Evolutionary conservation across 2,329 filamentous ascomycete species (phyloP).

Genomic region (Exophiala lecanii-corni): DNA sequence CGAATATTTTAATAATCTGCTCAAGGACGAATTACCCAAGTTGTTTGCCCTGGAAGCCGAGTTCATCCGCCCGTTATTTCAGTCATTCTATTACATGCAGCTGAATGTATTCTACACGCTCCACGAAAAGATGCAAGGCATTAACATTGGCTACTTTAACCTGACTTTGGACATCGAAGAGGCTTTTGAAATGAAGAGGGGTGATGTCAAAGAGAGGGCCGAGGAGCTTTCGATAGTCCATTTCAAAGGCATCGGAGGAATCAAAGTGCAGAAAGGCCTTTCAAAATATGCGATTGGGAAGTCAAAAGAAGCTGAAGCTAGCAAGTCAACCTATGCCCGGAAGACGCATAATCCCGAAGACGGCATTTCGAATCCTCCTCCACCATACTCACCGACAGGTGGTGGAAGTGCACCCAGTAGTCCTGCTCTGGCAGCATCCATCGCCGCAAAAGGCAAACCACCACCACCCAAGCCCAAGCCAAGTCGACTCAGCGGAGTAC

Average conservation of each 20-base stretch:
- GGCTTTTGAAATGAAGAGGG: conserved; percentile 82
- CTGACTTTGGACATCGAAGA: conserved; percentile 86
- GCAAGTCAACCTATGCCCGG: conserved; percentile 29
- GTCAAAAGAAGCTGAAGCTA: conserved; percentile 30
- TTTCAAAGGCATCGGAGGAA: conserved; percentile 80
- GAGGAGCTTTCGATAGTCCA: conserved; percentile 81
- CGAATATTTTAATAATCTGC: conserved; percentile 94
- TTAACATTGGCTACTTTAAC: conserved; percentile 97
- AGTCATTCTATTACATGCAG: conserved; percentile 99
- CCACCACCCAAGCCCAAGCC: conserved; percentile 81
- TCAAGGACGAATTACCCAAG: conserved; percentile 93
- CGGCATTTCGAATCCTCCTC: conserved; percentile 58
- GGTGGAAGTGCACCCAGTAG: conserved; percentile 37
- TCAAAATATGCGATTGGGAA: conserved; percentile 27
- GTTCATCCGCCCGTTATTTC: conserved; percentile 95
- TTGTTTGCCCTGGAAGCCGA: conserved; percentile 85
- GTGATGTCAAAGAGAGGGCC: conserved; percentile 80
- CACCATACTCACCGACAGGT: conserved; percentile 59
- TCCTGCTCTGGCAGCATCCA: conserved; percentile 45
- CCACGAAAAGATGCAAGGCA: conserved; percentile 94
- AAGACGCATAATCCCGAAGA: conserved; percentile 31
- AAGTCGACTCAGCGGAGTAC: conserved; percentile 61
- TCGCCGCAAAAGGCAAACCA: conserved; percentile 53
- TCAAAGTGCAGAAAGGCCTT: conserved; percentile 28
- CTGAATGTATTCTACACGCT: conserved; percentile 98